Percentiles rank a stretch among this genome's conserved stretches.
phyloP scores from a whole-genome alignment of 2,329 filamentous ascomycete species.

The Cordyceps farinosa region DNA sequence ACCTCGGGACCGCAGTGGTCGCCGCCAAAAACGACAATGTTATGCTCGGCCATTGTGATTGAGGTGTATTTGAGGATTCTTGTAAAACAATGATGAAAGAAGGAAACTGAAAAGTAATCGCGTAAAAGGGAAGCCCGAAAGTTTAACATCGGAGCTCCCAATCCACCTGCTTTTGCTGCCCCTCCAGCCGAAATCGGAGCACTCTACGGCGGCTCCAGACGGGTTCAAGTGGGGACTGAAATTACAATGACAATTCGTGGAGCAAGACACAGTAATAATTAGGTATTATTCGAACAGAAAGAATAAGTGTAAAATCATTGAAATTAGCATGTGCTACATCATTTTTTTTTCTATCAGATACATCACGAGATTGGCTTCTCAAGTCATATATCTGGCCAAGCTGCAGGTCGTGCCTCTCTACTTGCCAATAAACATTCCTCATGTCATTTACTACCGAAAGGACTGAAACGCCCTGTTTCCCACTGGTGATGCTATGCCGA shows the following conservation, averaged over 20 bases:
- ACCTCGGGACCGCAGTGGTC: conserved; percentile 88
- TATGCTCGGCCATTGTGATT: conserved; percentile 60
- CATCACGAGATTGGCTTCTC: conserved; percentile 9
- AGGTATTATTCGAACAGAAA: neutral
- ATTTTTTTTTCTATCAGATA: neutral
- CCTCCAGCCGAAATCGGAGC: conserved; percentile 38
- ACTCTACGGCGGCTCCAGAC: neutral
- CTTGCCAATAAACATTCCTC: neutral
- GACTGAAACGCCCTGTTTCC: conserved; percentile 42
- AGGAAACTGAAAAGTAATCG: too few relatives aligned
- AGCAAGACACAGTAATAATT: neutral
- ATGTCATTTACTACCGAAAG: conserved; percentile 33
- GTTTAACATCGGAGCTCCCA: neutral
- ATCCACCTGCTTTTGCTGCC: conserved; percentile 19
- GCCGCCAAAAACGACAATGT: conserved; percentile 77
- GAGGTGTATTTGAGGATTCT: too few relatives aligned
- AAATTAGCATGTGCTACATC: conserved; percentile 4
- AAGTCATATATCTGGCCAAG: conserved; percentile 20
- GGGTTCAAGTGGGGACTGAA: neutral
- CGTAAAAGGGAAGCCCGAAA: neutral
- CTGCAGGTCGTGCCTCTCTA: conserved; percentile 8
- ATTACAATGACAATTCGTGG: neutral
- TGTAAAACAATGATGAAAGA: too few relatives aligned
- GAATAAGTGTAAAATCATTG: neutral
- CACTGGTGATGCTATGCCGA: conserved; percentile 35